Conservation (phyloP, 192 early-diverging fungal species). For the Coemansia reversa region DNA sequence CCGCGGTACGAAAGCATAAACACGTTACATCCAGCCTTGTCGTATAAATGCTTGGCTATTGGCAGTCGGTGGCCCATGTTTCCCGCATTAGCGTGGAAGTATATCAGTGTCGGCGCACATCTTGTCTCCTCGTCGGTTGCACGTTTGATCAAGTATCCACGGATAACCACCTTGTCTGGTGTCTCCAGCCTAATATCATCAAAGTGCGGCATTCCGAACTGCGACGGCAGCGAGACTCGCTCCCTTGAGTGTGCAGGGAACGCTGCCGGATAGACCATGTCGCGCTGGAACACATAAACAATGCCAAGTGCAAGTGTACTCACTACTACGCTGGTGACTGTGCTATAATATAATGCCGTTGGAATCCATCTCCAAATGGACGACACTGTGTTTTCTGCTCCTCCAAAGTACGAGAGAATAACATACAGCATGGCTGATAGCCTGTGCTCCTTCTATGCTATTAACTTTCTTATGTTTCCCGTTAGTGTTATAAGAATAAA, state of each 20-base stretch:
- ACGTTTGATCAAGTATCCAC: constrained; percentile 74
- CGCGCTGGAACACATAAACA: constrained; percentile 71
- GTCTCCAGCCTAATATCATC: constrained; percentile 73
- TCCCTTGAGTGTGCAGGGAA: constrained; percentile 53
- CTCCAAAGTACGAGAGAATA: constrained; percentile 39
- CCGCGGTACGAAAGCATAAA: constrained; percentile 98
- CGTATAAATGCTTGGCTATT: constrained; percentile 75
- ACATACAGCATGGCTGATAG: constrained; percentile 39
- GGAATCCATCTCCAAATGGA: constrained; percentile 37
- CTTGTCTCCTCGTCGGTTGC: constrained; percentile 57
- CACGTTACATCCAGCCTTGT: constrained; percentile 73
- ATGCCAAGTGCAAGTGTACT: constrained; percentile 29
- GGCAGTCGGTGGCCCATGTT: constrained; percentile 98
- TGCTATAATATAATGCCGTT: constrained; percentile 35
- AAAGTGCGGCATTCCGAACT: constrained; percentile 66
- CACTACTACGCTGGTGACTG: constrained; percentile 2
- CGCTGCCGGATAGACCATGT: constrained; percentile 76
- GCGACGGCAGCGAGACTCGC: constrained; percentile 66
- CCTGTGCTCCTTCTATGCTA: background rate
- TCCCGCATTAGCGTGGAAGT: constrained; percentile 96
- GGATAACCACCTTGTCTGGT: constrained; percentile 76
- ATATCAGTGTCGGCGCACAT: constrained; percentile 73
- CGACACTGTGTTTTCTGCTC: constrained; percentile 25
- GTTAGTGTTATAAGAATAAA: constrained; percentile 2
- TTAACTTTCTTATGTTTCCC: background rate